These are phyloP conservation scores for Schrenkiella parvula DNA, from an alignment of 345 rosid genomes.

Conservation along the genomic window DNA sequence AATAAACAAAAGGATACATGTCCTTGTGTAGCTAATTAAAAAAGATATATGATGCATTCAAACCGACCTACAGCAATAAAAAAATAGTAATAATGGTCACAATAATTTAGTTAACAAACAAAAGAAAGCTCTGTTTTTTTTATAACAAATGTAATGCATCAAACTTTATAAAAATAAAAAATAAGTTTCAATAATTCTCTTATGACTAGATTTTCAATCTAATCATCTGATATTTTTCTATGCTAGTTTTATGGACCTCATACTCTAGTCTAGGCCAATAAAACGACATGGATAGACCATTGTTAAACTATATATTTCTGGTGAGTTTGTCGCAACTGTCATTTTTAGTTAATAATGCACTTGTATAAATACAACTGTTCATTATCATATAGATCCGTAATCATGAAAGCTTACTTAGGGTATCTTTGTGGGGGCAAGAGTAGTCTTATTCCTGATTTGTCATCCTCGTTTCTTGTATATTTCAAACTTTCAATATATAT, in stretches of 20 bases:
- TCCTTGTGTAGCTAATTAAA: not conserved
- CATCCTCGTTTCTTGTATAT: not conserved
- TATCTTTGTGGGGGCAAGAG: conserved; percentile 18
- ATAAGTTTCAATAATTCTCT: not conserved
- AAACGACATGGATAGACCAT: not conserved
- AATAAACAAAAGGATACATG: not conserved
- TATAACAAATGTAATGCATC: not conserved
- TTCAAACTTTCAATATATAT: not conserved
- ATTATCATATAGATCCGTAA: conserved; percentile 23
- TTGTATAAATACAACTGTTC: not conserved
- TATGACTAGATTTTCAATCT: not conserved
- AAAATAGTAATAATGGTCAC: not conserved
- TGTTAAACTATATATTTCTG: not conserved
- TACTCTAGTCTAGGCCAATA: not conserved
- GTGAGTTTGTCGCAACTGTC: not conserved
- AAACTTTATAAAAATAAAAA: not conserved
- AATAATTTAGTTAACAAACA: not conserved
- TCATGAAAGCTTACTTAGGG: conserved; percentile 19
- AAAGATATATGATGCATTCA: not conserved
- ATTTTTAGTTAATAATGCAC: not conserved
- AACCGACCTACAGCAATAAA: not conserved
- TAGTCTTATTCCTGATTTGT: not conserved
- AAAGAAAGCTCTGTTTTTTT: not conserved
- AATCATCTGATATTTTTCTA: not conserved
- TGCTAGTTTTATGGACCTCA: not conserved